A percentile compares a stretch with the other conserved stretches of the same genome.
Conservation (phyloP, 164 flowering plant genomes). For the Kingdonia uniflora region DNA sequence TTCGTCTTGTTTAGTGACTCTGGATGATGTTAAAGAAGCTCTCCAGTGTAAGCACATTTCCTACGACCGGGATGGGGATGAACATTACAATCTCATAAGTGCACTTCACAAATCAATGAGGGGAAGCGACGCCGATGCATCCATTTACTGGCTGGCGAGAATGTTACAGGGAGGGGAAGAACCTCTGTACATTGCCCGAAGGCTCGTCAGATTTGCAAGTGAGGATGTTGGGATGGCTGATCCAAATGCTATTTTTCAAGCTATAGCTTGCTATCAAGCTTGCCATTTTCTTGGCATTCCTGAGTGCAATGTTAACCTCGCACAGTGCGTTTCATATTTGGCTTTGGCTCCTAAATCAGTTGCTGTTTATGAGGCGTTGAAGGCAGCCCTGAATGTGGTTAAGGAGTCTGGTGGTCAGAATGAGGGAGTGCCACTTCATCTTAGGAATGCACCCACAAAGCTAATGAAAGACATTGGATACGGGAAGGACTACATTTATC, state of each 20-base stretch:
- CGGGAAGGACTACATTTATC: slow-evolving; percentile 64
- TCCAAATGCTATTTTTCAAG: slow-evolving; percentile 54
- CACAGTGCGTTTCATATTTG: slow-evolving; percentile 80
- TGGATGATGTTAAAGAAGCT: slow-evolving; percentile 69
- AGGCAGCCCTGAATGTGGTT: slow-evolving; percentile 53
- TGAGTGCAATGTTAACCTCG: slow-evolving; percentile 69
- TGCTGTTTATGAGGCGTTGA: slow-evolving; percentile 50
- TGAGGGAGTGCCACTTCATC: slow-evolving; percentile 78
- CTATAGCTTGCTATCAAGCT: slow-evolving; percentile 82
- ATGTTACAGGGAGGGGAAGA: slow-evolving; percentile 90
- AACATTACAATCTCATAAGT: slow-evolving; percentile 77
- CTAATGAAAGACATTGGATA: slow-evolving; percentile 84
- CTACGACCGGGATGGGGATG: slow-evolving; percentile 70
- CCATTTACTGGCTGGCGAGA: slow-evolving; percentile 84
- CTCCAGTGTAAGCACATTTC: slow-evolving; percentile 69
- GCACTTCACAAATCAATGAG: slow-evolving; percentile 89
- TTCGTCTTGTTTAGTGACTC: slow-evolving; percentile 13
- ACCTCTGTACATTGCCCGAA: slow-evolving; percentile 73
- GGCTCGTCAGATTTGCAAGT: slow-evolving; percentile 66
- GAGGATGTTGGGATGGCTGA: slow-evolving; percentile 92
- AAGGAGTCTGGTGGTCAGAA: slow-evolving; percentile 78
- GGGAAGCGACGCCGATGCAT: slow-evolving; percentile 71
- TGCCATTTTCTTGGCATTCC: slow-evolving; percentile 93
- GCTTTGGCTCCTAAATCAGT: slow-evolving; percentile 82
- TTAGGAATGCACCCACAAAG: slow-evolving; percentile 89